phyloP scores from a whole-genome alignment of 495 filamentous ascomycete genomes.

The Parmelia sp. region DNA sequence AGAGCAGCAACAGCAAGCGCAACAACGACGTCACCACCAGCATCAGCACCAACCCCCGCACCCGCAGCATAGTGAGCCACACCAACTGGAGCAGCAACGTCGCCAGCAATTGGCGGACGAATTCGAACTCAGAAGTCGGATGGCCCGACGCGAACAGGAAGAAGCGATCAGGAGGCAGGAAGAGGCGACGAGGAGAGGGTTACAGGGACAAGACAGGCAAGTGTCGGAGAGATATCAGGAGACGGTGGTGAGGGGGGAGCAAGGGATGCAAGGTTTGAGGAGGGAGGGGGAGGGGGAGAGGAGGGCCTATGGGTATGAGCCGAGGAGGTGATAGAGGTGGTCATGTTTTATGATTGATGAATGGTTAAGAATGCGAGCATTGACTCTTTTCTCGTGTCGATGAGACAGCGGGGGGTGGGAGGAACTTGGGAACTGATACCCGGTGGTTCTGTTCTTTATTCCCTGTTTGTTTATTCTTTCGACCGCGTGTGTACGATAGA shows the following conservation, averaged over 20 bases:
- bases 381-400: too few relatives aligned
- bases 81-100: slow-evolving; percentile 11
- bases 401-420: not conserved
- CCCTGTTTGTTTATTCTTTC: too few relatives aligned
- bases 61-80: not conserved
- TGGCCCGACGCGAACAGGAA: not conserved
- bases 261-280: slow-evolving; percentile 1
- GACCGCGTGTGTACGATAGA: not conserved
- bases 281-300: slow-evolving; percentile 2
- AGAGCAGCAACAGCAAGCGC: not conserved
- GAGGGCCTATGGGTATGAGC: not conserved
- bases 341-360: not conserved
- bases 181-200: not conserved
- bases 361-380: not conserved
- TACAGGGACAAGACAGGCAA: not conserved
- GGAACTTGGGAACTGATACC: not conserved
- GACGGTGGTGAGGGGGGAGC: not conserved
- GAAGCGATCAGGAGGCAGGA: not conserved
- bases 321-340: not conserved
- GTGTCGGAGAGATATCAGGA: not conserved
- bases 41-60: not conserved
- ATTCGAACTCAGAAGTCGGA: not conserved
- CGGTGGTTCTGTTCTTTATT: not conserved
- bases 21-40: not conserved
- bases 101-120: slow-evolving; percentile 1